phyloP scores from a whole-genome alignment of 805 yeast species.

The Yarrowia divulgata region DNA sequence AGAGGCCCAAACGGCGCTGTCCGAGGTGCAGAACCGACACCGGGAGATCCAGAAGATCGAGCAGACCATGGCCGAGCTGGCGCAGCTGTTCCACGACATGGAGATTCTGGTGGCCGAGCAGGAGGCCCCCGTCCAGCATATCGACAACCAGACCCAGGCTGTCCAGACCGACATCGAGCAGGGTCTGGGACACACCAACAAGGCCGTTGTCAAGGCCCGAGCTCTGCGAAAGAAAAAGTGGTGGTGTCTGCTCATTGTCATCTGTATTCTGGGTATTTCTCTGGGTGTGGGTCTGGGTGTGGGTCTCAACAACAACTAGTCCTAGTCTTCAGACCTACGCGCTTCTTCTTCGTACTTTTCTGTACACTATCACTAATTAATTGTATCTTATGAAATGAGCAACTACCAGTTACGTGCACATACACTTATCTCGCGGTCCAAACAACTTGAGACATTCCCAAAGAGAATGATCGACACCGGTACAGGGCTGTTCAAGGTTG shows the following conservation, averaged over 20 bases:
- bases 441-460: neutral
- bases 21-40: conserved; percentile 96
- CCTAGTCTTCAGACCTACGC: no score
- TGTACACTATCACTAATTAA: conserved; percentile 32
- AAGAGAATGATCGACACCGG: neutral
- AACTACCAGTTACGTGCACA: no score
- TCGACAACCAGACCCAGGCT: conserved; percentile 76
- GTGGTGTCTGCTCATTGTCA: conserved; percentile 62
- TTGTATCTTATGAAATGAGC: neutral
- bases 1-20: conserved; percentile 92
- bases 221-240: conserved; percentile 90
- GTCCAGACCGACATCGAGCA: conserved; percentile 92
- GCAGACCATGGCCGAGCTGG: conserved; percentile 92
- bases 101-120: conserved; percentile 96
- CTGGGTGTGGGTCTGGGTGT: conserved; percentile 27
- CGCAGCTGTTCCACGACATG: conserved; percentile 94
- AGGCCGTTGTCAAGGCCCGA: conserved; percentile 86
- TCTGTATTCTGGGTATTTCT: conserved; percentile 56
- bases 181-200: conserved; percentile 92
- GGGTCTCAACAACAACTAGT: conserved; percentile 8
- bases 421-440: no score
- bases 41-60: conserved; percentile 93
- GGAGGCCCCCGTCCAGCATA: conserved; percentile 82
- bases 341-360: conserved; percentile 4
- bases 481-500: neutral